A percentile compares a stretch with the other conserved stretches of the same genome.
Conservation (phyloP, 352 stramenopile genomes). For the Globisporangium acanthophoron region DNA sequence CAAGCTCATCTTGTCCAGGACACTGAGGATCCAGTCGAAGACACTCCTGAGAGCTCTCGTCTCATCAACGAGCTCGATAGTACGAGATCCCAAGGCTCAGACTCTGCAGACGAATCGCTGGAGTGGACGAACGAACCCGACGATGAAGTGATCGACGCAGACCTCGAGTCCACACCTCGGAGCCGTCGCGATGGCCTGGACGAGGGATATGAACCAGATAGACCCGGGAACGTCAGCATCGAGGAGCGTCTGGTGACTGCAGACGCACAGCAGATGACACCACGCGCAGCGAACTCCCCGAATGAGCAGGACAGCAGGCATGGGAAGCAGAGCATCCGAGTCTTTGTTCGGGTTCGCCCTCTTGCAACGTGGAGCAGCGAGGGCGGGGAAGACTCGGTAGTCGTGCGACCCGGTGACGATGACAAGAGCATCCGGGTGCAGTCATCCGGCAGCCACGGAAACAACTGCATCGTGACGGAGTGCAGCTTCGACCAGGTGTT, state of each 20-base stretch:
- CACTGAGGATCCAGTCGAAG: not conserved
- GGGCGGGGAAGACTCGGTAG: constrained; percentile 12
- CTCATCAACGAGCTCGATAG: not conserved
- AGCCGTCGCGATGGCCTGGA: not conserved
- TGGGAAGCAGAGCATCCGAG: constrained; percentile 38
- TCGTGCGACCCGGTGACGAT: constrained; percentile 28
- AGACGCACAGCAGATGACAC: not conserved
- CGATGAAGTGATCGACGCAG: not conserved
- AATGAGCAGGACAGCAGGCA: not conserved
- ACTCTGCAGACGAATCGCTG: not conserved
- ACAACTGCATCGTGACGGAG: constrained; percentile 37
- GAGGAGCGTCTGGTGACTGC: not conserved
- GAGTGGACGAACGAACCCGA: not conserved
- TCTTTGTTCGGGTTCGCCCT: constrained; percentile 71
- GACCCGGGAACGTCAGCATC: not conserved
- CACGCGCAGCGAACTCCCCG: not conserved
- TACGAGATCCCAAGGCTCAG: not conserved
- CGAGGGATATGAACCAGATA: not conserved
- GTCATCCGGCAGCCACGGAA: constrained; percentile 2
- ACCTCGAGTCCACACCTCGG: not conserved
- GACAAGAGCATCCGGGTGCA: constrained; percentile 20
- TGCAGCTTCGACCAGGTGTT: constrained; percentile 81
- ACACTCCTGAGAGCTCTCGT: not conserved
- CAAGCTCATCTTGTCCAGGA: not conserved
- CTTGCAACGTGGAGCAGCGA: constrained; percentile 12